Base-by-base conservation (phyloP, 306 rosid species). In the Pueraria montana region DNA sequence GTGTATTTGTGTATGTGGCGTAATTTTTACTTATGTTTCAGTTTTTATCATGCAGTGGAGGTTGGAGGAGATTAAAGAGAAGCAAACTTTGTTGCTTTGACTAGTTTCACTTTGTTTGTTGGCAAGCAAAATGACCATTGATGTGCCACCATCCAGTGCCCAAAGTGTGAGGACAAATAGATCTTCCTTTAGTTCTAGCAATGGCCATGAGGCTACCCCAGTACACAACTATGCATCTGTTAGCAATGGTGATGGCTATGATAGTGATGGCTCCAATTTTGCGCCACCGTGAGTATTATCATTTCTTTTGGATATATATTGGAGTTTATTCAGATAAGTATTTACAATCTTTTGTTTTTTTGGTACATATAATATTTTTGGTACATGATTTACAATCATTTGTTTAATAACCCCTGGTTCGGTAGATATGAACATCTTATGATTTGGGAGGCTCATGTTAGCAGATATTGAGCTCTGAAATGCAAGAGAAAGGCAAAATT, bases 271-370 rank as follows among this genome's bases (percentile, higher is more conserved):
- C 83, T 88, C 92, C 80, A 93, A 85, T 86, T 90, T 95, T 18
- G 95, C 97, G 64, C 97, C 98, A 30, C 70, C 86, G 98, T 95
- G 84, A 89, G 98, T 82, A 34, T 59, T 83, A 27, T 53, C 70
- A 77, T 70, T 34, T 63, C 53, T 45, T 67, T 49, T 50, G 58
- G 53, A 42, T n/a, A 65, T 78, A 11, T 18, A 18, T 56, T 66
- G 74, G 48, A 55, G 49, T 24, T 8, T 66, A 6, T n/a, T 23
- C 0, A 40, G 7, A 43, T 11, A 17, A 16, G 48, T 12, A 12
- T 59, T 65, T 50, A 13, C 50, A 70, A 7, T 70, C 3, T 62
- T 26, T 45, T 65, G n/a, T n/a, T n/a, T n/a, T n/a, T n/a, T n/a
- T n/a, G n/a, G n/a, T n/a, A n/a, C n/a, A n/a, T n/a, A n/a, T n/a